Evolutionary conservation across 805 yeast species (phyloP).

Genomic region (Phaffomyces opuntiae): DNA sequence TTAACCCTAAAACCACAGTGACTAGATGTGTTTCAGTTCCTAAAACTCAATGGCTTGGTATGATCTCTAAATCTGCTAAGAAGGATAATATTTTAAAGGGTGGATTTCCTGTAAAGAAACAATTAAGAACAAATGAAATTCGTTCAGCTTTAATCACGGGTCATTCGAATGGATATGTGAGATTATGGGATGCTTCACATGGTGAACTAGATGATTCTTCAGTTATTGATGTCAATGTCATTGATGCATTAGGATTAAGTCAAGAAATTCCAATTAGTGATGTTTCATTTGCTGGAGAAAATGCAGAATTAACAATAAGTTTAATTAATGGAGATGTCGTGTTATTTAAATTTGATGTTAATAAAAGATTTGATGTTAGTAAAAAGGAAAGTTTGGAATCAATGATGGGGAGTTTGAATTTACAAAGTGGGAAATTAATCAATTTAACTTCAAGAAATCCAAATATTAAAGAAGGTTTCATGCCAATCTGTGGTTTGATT

Average conservation of each 20-base stretch:
- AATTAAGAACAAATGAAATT: constrained; percentile 37
- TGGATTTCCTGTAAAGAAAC: constrained; percentile 60
- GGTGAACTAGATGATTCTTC: constrained; percentile 58
- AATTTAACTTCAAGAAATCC: constrained; percentile 53
- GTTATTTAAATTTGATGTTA: constrained; percentile 62
- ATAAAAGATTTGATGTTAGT: constrained; percentile 55
- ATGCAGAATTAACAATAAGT: constrained; percentile 69
- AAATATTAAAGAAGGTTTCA: constrained; percentile 48
- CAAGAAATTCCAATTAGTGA: constrained; percentile 40
- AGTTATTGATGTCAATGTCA: constrained; percentile 53
- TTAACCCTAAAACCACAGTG: constrained; percentile 63
- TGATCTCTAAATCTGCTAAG: constrained; percentile 45
- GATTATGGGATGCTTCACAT: constrained; percentile 78
- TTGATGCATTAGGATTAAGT: constrained; percentile 35
- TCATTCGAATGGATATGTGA: constrained; percentile 75
- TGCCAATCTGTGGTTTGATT: constrained; percentile 41
- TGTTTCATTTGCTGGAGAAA: constrained; percentile 72
- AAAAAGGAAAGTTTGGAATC: constrained; percentile 25
- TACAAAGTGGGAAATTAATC: constrained; percentile 26
- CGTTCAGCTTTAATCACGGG: constrained; percentile 73
- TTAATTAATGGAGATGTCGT: constrained; percentile 66
- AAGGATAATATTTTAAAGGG: constrained; percentile 57
- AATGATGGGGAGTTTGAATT: constrained; percentile 24
- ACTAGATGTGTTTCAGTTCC: constrained; percentile 51
- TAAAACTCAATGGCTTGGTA: constrained; percentile 71